These are phyloP conservation scores for Aphanomyces euteiches DNA, from an alignment of 352 stramenopile species.

Conservation along the genomic window DNA sequence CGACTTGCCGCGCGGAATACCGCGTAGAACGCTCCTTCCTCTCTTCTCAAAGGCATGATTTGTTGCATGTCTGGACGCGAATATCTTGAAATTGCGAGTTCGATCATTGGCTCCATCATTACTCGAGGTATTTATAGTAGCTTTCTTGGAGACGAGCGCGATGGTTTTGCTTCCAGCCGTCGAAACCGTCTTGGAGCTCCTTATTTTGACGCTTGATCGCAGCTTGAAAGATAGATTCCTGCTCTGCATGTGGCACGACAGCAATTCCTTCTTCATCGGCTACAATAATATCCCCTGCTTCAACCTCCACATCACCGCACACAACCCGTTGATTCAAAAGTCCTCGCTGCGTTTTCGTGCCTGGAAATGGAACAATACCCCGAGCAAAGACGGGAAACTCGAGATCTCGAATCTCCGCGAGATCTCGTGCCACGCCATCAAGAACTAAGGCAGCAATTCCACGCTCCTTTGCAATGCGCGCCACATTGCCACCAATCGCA, in stretches of 20 bases:
- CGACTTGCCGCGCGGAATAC: too few relatives aligned
- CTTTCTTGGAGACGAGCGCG: constrained; percentile 14
- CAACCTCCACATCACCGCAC: constrained; percentile 22
- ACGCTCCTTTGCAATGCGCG: constrained; percentile 29
- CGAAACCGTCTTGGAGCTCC: constrained; percentile 20
- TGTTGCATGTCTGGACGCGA: too few relatives aligned
- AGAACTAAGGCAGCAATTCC: constrained; percentile 23
- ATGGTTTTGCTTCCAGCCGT: constrained; percentile 22
- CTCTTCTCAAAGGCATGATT: too few relatives aligned
- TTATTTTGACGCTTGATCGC: constrained; percentile 21
- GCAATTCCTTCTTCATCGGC: constrained; percentile 30
- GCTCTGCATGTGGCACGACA: not conserved
- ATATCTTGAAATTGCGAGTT: not conserved
- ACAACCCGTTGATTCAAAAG: constrained; percentile 23
- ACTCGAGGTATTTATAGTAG: constrained; percentile 7
- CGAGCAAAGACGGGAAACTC: constrained; percentile 28
- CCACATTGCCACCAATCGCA: constrained; percentile 29
- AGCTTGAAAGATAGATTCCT: not conserved
- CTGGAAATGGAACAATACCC: constrained; percentile 24
- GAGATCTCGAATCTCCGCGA: constrained; percentile 27
- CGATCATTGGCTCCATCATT: not conserved
- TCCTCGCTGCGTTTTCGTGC: constrained; percentile 14
- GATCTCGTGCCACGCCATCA: constrained; percentile 24
- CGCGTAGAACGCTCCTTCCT: too few relatives aligned
- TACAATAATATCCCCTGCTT: constrained; percentile 19